Percentiles rank a stretch among this genome's conserved stretches.
phyloP scores from a whole-genome alignment of 441 rosid species.

The Capsella rubella region DNA sequence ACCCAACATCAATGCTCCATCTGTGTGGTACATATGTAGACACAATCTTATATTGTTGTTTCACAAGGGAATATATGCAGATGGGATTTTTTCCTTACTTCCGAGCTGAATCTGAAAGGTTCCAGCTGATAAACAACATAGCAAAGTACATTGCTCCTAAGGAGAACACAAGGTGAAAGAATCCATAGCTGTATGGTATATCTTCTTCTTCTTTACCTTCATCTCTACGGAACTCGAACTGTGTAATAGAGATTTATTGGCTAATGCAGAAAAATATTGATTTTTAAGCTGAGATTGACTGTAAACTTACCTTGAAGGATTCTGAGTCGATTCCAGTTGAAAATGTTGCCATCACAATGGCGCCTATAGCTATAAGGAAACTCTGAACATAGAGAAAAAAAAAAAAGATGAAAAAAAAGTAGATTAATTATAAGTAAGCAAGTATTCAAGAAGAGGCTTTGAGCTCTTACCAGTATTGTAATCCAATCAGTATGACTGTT shows the following conservation, averaged over 20 bases:
- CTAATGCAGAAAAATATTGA: not conserved
- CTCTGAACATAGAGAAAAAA: constrained; percentile 51
- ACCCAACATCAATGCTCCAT: constrained; percentile 94
- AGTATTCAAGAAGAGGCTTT: constrained; percentile 12
- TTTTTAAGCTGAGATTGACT: not conserved
- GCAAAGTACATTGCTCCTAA: constrained; percentile 94
- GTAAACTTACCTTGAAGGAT: constrained; percentile 70
- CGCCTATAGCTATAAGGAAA: constrained; percentile 81
- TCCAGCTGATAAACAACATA: constrained; percentile 92
- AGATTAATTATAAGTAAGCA: not conserved
- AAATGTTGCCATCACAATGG: constrained; percentile 89
- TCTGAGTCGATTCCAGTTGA: constrained; percentile 93
- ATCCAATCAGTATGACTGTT: constrained; percentile 66
- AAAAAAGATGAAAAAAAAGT: not conserved
- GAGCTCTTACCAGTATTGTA: constrained; percentile 65
- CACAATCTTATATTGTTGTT: not conserved
- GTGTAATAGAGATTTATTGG: constrained; percentile 26
- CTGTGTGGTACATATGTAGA: constrained; percentile 42
- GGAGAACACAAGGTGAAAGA: constrained; percentile 85
- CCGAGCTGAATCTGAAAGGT: constrained; percentile 62
- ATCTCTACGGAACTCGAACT: constrained; percentile 82
- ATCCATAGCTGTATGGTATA: constrained; percentile 74
- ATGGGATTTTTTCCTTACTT: constrained; percentile 49
- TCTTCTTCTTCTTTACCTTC: constrained; percentile 62
- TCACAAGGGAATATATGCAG: not conserved